Percentiles rank a stretch among this genome's conserved stretches.
These are phyloP conservation scores for Clarireedia monteithiana DNA, from an alignment of 2,329 filamentous ascomycete genomes.

Conservation along the genomic window DNA sequence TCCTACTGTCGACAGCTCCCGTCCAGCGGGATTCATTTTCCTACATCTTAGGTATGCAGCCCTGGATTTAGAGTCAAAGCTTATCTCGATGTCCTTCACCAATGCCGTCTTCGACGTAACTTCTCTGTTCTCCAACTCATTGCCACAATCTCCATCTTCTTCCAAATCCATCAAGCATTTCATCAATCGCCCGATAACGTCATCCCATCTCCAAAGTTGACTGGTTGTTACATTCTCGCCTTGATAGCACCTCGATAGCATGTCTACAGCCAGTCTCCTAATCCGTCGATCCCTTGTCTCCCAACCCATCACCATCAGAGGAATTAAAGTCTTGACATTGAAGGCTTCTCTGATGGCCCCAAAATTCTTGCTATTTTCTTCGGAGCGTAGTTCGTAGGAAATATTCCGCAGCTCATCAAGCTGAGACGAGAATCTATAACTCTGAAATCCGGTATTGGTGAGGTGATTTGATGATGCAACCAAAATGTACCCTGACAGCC, in stretches of 20 bases:
- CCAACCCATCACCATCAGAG: slow-evolving; percentile 20
- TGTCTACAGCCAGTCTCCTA: slow-evolving; percentile 15
- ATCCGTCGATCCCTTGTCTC: slow-evolving; percentile 16
- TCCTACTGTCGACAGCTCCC: no score
- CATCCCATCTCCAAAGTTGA: background rate
- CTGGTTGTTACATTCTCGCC: background rate
- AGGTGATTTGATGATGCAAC: slow-evolving; percentile 3
- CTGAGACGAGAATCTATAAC: background rate
- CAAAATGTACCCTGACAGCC: slow-evolving; percentile 4
- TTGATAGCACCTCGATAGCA: slow-evolving; percentile 10
- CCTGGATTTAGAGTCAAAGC: background rate
- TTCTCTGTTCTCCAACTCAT: background rate
- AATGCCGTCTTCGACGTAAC: background rate
- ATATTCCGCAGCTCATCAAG: slow-evolving; percentile 1
- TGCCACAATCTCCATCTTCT: background rate
- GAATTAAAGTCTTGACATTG: slow-evolving; percentile 20
- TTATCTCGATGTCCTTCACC: slow-evolving; percentile 2
- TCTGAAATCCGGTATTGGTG: background rate
- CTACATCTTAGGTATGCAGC: no score
- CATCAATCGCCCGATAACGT: slow-evolving; percentile 1
- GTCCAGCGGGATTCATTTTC: no score
- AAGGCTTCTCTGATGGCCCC: slow-evolving; percentile 17
- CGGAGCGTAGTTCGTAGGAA: background rate
- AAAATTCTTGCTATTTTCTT: background rate
- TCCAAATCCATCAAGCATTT: background rate